These are phyloP conservation scores for Pythium folliculosum DNA, from an alignment of 352 stramenopile genomes.

Conservation along the genomic window DNA sequence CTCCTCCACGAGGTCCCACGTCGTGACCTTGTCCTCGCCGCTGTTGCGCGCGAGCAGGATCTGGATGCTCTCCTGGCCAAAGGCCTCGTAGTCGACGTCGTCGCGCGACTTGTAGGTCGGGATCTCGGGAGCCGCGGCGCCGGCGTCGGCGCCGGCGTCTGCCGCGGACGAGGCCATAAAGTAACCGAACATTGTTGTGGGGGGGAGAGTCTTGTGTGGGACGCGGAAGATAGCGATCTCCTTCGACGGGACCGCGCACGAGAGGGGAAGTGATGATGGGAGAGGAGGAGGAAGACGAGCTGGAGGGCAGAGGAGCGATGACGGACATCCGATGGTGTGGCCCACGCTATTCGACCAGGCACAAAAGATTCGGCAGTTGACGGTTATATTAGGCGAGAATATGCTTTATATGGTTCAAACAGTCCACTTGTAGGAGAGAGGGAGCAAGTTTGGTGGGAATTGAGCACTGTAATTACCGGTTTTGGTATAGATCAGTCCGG, in stretches of 20 bases:
- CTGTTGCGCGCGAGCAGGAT: slow-evolving; percentile 65
- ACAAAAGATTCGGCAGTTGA: slow-evolving; percentile 7
- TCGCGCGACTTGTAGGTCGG: slow-evolving; percentile 44
- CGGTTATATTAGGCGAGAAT: neutral
- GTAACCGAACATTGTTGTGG: slow-evolving; percentile 28
- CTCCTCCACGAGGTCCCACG: slow-evolving; percentile 70
- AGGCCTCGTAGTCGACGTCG: slow-evolving; percentile 62
- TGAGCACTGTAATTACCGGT: too few species aligned
- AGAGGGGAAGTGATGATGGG: neutral
- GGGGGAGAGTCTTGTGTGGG: neutral
- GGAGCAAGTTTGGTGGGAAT: too few species aligned
- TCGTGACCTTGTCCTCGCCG: slow-evolving; percentile 64
- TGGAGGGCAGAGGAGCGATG: slow-evolving; percentile 1
- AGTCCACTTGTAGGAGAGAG: too few species aligned
- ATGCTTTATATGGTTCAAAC: too few species aligned
- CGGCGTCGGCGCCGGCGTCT: neutral
- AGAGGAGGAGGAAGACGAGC: neutral
- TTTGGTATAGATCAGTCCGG: too few species aligned
- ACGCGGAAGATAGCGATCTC: slow-evolving; percentile 7
- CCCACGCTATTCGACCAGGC: slow-evolving; percentile 1
- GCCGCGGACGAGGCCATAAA: slow-evolving; percentile 18
- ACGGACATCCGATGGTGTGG: slow-evolving; percentile 16
- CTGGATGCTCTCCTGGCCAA: slow-evolving; percentile 64
- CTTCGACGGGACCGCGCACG: neutral
- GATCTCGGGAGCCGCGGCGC: slow-evolving; percentile 26